Evolutionary conservation across 768 basidiomycete species (phyloP).

Genomic region (Russula foetens): DNA sequence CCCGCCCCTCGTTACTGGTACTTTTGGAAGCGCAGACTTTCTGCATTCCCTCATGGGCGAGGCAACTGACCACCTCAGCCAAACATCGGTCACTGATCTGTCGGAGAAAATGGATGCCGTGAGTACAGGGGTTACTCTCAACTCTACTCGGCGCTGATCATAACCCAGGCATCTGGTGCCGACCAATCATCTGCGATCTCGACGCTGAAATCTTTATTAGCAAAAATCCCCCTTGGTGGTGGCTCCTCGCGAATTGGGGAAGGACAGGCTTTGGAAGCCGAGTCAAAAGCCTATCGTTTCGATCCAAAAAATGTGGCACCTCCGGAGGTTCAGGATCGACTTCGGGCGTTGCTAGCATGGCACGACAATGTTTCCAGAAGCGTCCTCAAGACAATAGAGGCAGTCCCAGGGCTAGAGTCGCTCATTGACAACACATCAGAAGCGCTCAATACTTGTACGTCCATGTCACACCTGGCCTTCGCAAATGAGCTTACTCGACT

Average conservation of each 20-base stretch:
- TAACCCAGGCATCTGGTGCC: too few relatives aligned
- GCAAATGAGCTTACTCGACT: background rate
- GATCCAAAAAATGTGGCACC: slow-evolving; percentile 56
- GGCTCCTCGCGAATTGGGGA: slow-evolving; percentile 40
- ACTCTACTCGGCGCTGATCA: background rate
- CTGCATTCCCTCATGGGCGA: slow-evolving; percentile 57
- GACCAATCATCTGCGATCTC: slow-evolving; percentile 29
- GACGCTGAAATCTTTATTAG: slow-evolving; percentile 37
- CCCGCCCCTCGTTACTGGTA: slow-evolving; percentile 60
- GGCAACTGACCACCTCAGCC: slow-evolving; percentile 53
- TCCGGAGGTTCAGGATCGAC: slow-evolving; percentile 50
- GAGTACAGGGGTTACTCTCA: background rate
- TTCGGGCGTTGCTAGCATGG: slow-evolving; percentile 54
- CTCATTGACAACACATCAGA: slow-evolving; percentile 56
- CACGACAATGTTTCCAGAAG: slow-evolving; percentile 51
- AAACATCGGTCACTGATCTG: slow-evolving; percentile 53
- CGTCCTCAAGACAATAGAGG: slow-evolving; percentile 48
- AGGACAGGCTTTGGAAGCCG: slow-evolving; percentile 45
- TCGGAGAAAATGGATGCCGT: slow-evolving; percentile 40
- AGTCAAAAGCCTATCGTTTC: slow-evolving; percentile 52
- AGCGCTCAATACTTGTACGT: slow-evolving; percentile 57
- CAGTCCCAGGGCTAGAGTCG: slow-evolving; percentile 51
- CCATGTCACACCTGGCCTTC: background rate
- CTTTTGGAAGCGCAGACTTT: slow-evolving; percentile 63
- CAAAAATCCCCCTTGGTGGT: slow-evolving; percentile 44